A percentile compares a stretch with the other conserved stretches of the same genome.
Evolutionary conservation across 257 asterid species (phyloP).

Genomic region (Salvia miltiorrhiza): DNA sequence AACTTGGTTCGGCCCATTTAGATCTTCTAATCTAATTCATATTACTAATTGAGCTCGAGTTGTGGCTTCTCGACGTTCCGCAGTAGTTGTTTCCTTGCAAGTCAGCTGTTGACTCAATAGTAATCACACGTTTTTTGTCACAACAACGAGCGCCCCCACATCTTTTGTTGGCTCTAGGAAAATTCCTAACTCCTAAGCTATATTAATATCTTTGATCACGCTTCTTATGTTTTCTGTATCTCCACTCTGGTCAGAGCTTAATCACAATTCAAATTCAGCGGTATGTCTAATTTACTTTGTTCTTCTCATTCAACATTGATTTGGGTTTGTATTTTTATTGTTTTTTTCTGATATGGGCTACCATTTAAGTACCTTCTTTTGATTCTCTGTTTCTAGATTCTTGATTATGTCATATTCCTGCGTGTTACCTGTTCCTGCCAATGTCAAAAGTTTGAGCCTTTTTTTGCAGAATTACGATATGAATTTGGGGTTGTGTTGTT

Average conservation of each 20-base stretch:
- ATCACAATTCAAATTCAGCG: not conserved
- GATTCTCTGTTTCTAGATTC: not conserved
- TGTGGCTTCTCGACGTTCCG: no score
- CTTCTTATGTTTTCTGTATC: not conserved
- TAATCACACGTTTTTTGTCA: constrained; percentile 7
- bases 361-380: not conserved
- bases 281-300: not conserved
- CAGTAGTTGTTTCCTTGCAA: no score
- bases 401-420: not conserved
- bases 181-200: not conserved
- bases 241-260: not conserved
- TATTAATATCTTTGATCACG: not conserved
- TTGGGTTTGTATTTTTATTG: not conserved
- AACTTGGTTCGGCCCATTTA: no score
- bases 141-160: not conserved
- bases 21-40: no score
- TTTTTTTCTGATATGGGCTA: not conserved
- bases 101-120: no score
- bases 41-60: no score
- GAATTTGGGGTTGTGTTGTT: no score
- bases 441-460: not conserved
- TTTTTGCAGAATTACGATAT: not conserved
- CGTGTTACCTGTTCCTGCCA: not conserved
- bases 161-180: not conserved
- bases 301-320: not conserved